phyloP scores from a whole-genome alignment of 306 rosid genomes.

The Dryas drummondii region DNA sequence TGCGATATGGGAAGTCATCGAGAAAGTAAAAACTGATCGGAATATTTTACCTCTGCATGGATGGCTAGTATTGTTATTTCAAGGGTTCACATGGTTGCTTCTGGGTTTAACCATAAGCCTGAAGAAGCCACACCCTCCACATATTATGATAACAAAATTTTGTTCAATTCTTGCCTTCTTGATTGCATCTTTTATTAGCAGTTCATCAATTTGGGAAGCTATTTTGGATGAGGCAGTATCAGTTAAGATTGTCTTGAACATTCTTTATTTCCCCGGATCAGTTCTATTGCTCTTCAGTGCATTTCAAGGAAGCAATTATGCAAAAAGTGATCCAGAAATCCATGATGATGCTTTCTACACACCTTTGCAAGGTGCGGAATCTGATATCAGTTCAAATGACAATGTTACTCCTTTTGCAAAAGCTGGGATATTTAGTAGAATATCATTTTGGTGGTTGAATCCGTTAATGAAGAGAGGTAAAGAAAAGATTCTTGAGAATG shows the following conservation, averaged over 20 bases:
- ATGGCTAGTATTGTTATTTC: slow-evolving; percentile 28
- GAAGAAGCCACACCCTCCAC: slow-evolving; percentile 13
- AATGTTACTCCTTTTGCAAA: slow-evolving; percentile 30
- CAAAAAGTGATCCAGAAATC: slow-evolving; percentile 9
- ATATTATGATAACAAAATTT: not conserved
- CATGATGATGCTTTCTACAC: slow-evolving; percentile 9
- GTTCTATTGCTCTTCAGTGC: slow-evolving; percentile 17
- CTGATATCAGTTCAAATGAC: not conserved
- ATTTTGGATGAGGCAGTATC: slow-evolving; percentile 12
- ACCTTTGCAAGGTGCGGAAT: slow-evolving; percentile 19
- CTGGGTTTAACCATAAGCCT: slow-evolving; percentile 18
- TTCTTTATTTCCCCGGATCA: slow-evolving; percentile 24
- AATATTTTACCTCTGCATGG: slow-evolving; percentile 20
- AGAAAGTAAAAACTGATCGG: slow-evolving; percentile 13
- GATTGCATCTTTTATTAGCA: slow-evolving; percentile 19
- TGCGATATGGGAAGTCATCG: slow-evolving; percentile 23
- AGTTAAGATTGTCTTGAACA: slow-evolving; percentile 10
- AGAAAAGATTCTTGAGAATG: slow-evolving; percentile 15
- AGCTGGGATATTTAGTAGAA: slow-evolving; percentile 21
- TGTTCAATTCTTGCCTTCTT: slow-evolving; percentile 11
- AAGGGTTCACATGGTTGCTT: slow-evolving; percentile 34
- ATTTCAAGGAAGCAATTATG: slow-evolving; percentile 3
- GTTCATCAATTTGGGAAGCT: slow-evolving; percentile 22
- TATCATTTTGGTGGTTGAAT: slow-evolving; percentile 41
- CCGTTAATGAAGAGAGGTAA: slow-evolving; percentile 33